Conservation (phyloP, 1,284 basidiomycete genomes). For the Ceratobasidium sp. region DNA sequence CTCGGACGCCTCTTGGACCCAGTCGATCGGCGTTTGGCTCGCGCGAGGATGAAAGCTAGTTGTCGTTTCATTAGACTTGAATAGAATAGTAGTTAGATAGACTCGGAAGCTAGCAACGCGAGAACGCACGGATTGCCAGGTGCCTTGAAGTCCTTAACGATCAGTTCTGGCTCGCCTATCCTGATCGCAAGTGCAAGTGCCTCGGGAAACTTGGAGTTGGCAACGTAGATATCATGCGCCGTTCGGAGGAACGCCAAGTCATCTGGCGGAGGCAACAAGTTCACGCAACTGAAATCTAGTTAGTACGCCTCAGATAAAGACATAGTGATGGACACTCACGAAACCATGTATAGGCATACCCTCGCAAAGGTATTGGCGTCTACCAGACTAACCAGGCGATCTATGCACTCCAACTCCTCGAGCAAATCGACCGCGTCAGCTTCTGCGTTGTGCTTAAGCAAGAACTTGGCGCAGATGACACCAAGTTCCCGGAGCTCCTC, state of each 20-base stretch:
- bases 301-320: not conserved
- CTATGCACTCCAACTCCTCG: slow-evolving; percentile 92
- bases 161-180: slow-evolving; percentile 80
- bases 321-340: slow-evolving; percentile 57
- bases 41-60: slow-evolving; percentile 91
- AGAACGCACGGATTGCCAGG: slow-evolving; percentile 78
- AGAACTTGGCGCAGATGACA: slow-evolving; percentile 87
- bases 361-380: slow-evolving; percentile 89
- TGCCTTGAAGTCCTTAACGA: slow-evolving; percentile 82
- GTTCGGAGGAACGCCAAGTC: slow-evolving; percentile 90
- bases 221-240: slow-evolving; percentile 89
- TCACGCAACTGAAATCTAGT: slow-evolving; percentile 71
- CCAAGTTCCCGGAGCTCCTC: slow-evolving; percentile 81
- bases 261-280: slow-evolving; percentile 91
- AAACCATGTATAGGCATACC: slow-evolving; percentile 98
- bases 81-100: not conserved
- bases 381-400: slow-evolving; percentile 75
- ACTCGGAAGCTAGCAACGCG: not conserved
- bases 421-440: slow-evolving; percentile 97
- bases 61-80: slow-evolving; percentile 90
- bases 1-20: slow-evolving; percentile 75
- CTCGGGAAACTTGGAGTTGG: slow-evolving; percentile 89
- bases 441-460: slow-evolving; percentile 95
- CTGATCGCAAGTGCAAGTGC: slow-evolving; percentile 89
- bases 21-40: slow-evolving; percentile 92